Evolutionary conservation across 129 eudicot species (phyloP).

Genomic region (Escallonia rubra): DNA sequence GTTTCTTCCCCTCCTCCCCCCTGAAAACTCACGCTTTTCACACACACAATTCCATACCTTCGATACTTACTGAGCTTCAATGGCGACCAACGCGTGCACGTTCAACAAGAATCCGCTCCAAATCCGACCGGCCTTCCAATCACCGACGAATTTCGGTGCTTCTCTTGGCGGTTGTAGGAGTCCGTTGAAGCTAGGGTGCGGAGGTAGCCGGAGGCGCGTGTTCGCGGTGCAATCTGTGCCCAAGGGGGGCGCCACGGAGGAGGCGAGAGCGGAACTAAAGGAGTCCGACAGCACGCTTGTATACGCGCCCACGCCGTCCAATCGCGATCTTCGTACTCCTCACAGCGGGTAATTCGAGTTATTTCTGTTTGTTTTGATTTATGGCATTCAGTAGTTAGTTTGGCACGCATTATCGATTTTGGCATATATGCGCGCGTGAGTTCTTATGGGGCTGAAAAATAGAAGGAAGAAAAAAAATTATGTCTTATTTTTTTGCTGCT

Average conservation of each 20-base stretch:
- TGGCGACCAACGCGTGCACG: not conserved
- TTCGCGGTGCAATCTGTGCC: conserved; percentile 19
- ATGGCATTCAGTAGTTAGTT: too few species aligned
- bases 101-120: not conserved
- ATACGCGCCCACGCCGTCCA: conserved; percentile 63
- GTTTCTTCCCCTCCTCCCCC: not conserved
- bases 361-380: not conserved
- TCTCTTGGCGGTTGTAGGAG: conserved; percentile 3
- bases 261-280: conserved; percentile 2
- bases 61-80: too few species aligned
- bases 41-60: too few species aligned
- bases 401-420: too few species aligned
- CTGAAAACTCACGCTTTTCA: too few species aligned
- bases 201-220: conserved; percentile 4
- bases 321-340: conserved; percentile 84
- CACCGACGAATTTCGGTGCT: not conserved
- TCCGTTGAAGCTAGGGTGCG: not conserved
- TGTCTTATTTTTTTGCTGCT: not conserved
- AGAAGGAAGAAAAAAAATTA: not conserved
- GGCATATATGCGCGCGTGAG: not conserved
- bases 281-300: conserved; percentile 36
- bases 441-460: not conserved
- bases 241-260: conserved; percentile 16
- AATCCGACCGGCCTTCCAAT: not conserved
- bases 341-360: conserved; percentile 69